These are phyloP conservation scores for Carex littledalei DNA, from an alignment of 176 grass and related monocot species.

Conservation along the genomic window DNA sequence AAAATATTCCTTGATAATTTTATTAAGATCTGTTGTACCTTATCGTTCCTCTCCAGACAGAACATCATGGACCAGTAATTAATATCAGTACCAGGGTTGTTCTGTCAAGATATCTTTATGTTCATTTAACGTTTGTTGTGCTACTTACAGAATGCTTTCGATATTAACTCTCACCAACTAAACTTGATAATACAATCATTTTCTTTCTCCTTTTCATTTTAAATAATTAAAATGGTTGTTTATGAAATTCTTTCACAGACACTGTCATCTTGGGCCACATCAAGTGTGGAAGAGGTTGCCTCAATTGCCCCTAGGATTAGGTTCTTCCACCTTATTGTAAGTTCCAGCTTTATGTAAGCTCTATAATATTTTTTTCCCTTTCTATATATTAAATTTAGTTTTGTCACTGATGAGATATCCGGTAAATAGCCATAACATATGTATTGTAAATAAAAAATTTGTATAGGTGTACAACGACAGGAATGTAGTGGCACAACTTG, in stretches of 20 bases:
- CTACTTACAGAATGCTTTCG: neutral
- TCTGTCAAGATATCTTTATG: conserved; percentile 1
- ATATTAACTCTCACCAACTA: neutral
- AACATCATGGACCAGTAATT: neutral
- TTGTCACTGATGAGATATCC: neutral
- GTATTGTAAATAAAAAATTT: neutral
- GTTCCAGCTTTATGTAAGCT: conserved; percentile 41
- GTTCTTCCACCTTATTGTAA: conserved; percentile 59
- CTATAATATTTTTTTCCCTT: neutral
- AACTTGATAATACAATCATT: neutral
- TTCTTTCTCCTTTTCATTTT: neutral
- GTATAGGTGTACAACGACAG: conserved; percentile 87
- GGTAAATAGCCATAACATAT: neutral
- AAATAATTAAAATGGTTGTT: neutral
- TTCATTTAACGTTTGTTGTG: neutral
- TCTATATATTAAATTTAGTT: neutral
- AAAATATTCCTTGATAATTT: neutral
- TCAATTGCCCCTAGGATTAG: conserved; percentile 89
- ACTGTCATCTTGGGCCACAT: conserved; percentile 93
- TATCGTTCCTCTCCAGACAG: neutral
- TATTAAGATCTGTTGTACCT: neutral
- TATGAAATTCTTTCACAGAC: conserved; percentile 40
- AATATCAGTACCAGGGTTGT: neutral
- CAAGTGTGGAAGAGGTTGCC: conserved; percentile 91
- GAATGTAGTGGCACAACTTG: conserved; percentile 80